Base-by-base conservation (phyloP, 1,139 yeast species). In the Groenewaldozyma auringiensis region DNA sequence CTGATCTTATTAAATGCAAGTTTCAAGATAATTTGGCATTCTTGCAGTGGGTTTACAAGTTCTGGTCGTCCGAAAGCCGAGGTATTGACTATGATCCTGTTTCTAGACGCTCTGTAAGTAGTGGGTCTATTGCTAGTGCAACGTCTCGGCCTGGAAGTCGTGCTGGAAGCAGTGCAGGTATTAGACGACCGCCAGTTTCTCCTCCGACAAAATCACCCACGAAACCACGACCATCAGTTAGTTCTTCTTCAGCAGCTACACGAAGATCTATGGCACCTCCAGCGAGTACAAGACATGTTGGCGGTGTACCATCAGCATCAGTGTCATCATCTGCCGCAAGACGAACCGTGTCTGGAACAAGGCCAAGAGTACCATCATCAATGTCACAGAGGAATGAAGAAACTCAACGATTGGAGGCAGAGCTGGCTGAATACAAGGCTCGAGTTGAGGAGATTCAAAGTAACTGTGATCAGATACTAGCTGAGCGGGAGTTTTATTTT, bases 21-120 rank as follows among this genome's bases (percentile, higher is more conserved):
- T 76, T 92, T 57, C 98, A 92, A 64, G 98, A 92, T 61, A 92
- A 92, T 63, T 72, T 92, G 57, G 97, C 89, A 66, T 83, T 92
- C 57, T 69, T 92, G 53, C 98, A 92, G 65, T 94, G 96, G 96
- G 73, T 87, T 59, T 82, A 85, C 61, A 75, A 76, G 58, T 81
- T 72, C 58, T 92, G 96, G 96, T 71, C 74, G 54, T 89, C 83
- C 47, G 75, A 79, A 58, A 81, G 76, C 59, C 83, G 82, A 46
- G 82, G 85, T 49, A 73, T 74, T 21, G 72, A 66, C 2, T 87
- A 88, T 60, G 94, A 89, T 62, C 79, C 96, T 1, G 64, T 64
- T 14, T 61, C 75, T 1, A 68, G 86, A 52, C 68, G 86, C 50
- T 31, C 40, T 8, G 29, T 41, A 2, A 20, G 37, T 13, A 18